Percentiles rank a stretch among this genome's conserved stretches.
Evolutionary conservation across 2,329 filamentous ascomycete genomes (phyloP).

Genomic region (Fusarium pseudocircinatum): DNA sequence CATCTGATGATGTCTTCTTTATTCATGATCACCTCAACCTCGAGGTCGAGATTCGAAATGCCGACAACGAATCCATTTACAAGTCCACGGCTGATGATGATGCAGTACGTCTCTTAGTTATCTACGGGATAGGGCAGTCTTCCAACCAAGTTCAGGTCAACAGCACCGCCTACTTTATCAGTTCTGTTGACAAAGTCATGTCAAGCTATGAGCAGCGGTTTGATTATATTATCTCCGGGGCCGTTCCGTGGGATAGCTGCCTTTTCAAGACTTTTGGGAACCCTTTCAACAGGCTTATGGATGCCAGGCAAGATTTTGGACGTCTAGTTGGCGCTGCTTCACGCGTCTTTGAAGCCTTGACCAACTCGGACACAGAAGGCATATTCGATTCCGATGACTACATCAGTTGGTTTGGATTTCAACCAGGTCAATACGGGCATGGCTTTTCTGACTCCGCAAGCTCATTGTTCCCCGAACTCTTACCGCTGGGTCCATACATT

Average conservation of each 20-base stretch:
- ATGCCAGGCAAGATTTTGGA: rapidly evolving
- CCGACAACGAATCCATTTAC: rapidly evolving
- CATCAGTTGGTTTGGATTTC: background rate
- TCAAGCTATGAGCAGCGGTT: rapidly evolving
- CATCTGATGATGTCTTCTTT: background rate
- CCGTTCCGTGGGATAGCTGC: rapidly evolving
- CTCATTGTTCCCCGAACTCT: background rate
- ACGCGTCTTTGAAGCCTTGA: rapidly evolving
- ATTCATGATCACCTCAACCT: background rate
- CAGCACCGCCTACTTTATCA: rapidly evolving
- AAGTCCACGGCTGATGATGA: rapidly evolving
- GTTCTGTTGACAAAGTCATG: rapidly evolving
- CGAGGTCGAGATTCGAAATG: background rate
- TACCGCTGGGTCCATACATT: rapidly evolving
- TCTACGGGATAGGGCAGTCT: rapidly evolving
- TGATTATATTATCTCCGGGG: rapidly evolving
- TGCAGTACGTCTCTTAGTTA: rapidly evolving
- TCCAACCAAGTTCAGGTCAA: background rate
- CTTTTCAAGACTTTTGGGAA: rapidly evolving
- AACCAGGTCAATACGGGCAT: background rate
- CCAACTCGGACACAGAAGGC: rapidly evolving
- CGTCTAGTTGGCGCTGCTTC: rapidly evolving
- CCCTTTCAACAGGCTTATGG: rapidly evolving
- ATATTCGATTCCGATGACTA: rapidly evolving
- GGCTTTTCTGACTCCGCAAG: rapidly evolving